Evolutionary conservation across 768 basidiomycete genomes (phyloP).

Genomic region (Rhodotorula paludigena): DNA sequence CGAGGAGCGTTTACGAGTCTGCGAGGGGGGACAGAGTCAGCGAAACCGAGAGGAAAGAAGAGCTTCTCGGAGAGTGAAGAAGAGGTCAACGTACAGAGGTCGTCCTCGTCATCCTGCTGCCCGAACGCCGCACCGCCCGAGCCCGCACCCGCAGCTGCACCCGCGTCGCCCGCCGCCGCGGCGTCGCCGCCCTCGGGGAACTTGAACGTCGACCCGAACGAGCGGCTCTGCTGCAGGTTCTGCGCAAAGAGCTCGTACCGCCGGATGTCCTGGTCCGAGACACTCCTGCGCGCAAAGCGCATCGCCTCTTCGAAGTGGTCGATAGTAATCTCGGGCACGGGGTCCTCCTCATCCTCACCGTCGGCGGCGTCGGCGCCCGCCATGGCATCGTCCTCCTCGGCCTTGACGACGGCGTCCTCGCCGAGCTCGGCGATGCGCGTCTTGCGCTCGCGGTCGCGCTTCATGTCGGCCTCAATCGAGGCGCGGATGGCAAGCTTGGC

Average conservation of each 20-base stretch:
- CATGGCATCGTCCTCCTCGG: slow-evolving; percentile 54
- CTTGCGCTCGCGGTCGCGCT: slow-evolving; percentile 67
- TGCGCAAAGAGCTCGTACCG: slow-evolving; percentile 98
- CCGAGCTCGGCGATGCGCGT: slow-evolving; percentile 71
- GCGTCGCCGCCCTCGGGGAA: slow-evolving; percentile 73
- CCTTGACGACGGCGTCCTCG: slow-evolving; percentile 66
- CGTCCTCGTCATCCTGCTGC: slow-evolving; percentile 39
- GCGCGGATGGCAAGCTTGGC: slow-evolving; percentile 95
- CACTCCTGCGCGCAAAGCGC: slow-evolving; percentile 93
- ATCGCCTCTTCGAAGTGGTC: slow-evolving; percentile 63
- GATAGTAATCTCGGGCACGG: slow-evolving; percentile 59
- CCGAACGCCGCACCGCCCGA: slow-evolving; percentile 47
- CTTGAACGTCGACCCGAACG: slow-evolving; percentile 92
- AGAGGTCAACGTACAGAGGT: slow-evolving; percentile 17
- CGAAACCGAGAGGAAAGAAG: not conserved
- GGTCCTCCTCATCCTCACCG: slow-evolving; percentile 88
- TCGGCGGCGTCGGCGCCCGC: slow-evolving; percentile 53
- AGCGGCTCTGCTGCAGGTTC: slow-evolving; percentile 84
- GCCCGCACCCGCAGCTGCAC: slow-evolving; percentile 39
- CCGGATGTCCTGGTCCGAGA: slow-evolving; percentile 67
- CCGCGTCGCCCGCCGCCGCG: not conserved
- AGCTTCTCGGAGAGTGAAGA: not conserved
- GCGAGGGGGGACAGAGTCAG: no score
- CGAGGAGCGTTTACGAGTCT: no score
- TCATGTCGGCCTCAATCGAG: slow-evolving; percentile 88